Evolutionary conservation across 2,329 filamentous ascomycete species (phyloP).

Genomic region (Claviceps arundinis): DNA sequence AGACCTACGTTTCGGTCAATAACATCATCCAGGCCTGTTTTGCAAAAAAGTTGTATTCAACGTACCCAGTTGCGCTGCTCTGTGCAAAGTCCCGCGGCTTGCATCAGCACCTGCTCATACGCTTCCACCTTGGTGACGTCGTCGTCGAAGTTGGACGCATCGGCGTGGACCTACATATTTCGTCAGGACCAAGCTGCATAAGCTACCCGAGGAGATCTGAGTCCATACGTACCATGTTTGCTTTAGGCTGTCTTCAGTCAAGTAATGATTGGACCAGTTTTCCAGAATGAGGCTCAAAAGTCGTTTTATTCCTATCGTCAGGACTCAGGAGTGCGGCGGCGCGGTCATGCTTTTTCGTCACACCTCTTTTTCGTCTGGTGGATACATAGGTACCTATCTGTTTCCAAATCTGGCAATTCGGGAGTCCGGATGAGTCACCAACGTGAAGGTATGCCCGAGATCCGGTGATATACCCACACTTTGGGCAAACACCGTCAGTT

Average conservation of each 20-base stretch:
- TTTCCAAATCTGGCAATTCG: neutral
- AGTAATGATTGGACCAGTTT: too few relatives aligned
- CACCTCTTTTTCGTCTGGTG: conserved; percentile 6
- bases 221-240: neutral
- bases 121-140: conserved; percentile 58
- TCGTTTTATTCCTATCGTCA: neutral
- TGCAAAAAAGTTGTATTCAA: neutral
- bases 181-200: neutral
- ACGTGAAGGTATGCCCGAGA: neutral
- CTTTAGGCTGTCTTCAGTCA: too few relatives aligned
- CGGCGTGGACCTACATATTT: conserved; percentile 56
- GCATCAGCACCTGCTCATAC: conserved; percentile 59
- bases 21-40: neutral
- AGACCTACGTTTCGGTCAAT: conserved; percentile 8
- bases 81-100: conserved; percentile 55
- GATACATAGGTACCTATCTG: conserved; percentile 1
- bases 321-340: neutral
- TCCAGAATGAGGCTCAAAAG: neutral
- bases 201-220: too few relatives aligned
- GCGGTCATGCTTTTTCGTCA: conserved; percentile 4
- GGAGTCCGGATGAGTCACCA: conserved; percentile 8
- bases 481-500: neutral
- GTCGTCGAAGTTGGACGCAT: conserved; percentile 58
- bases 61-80: conserved; percentile 70
- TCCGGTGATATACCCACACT: neutral